These are phyloP conservation scores for Aspergillus incahuasiensis DNA, from an alignment of 495 filamentous ascomycete species.

Conservation along the genomic window DNA sequence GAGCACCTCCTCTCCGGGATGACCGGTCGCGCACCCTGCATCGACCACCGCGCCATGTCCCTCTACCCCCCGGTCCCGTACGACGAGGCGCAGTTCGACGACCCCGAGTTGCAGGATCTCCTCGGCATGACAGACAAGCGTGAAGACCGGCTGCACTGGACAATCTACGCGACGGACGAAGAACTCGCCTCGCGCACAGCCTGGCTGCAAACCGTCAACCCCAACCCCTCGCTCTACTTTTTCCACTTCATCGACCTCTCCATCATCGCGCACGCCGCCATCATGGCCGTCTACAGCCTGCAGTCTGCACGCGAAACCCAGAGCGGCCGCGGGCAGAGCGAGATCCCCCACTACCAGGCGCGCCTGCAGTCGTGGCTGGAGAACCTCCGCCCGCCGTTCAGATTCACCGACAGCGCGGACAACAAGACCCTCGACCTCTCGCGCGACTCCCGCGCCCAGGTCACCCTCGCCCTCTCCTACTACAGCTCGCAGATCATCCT, in stretches of 20 bases:
- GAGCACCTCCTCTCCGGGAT: conserved; percentile 52
- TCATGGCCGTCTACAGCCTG: conserved; percentile 19
- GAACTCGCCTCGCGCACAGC: conserved; percentile 2
- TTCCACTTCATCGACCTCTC: conserved; percentile 25
- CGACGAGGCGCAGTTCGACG: conserved; percentile 38
- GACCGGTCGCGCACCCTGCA: conserved; percentile 53
- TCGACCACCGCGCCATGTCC: conserved; percentile 40
- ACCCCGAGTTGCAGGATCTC: background rate
- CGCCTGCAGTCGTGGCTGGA: conserved; percentile 21
- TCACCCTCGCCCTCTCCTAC: conserved; percentile 45
- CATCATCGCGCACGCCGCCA: conserved; percentile 15
- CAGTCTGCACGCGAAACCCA: background rate
- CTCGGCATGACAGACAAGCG: background rate
- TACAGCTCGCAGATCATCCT: conserved; percentile 53
- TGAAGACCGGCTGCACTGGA: background rate
- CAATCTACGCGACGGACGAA: background rate
- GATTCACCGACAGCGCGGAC: conserved; percentile 8
- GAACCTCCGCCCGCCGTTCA: conserved; percentile 28
- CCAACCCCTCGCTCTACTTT: conserved; percentile 22
- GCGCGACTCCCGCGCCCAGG: conserved; percentile 20
- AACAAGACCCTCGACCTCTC: conserved; percentile 28
- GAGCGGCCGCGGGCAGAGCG: background rate
- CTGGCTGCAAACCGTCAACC: conserved; percentile 8
- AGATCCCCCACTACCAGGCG: conserved; percentile 15
- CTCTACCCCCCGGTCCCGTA: conserved; percentile 50